Base-by-base conservation (phyloP, 2,329 filamentous ascomycete species). In the Calonectria honghensis region DNA sequence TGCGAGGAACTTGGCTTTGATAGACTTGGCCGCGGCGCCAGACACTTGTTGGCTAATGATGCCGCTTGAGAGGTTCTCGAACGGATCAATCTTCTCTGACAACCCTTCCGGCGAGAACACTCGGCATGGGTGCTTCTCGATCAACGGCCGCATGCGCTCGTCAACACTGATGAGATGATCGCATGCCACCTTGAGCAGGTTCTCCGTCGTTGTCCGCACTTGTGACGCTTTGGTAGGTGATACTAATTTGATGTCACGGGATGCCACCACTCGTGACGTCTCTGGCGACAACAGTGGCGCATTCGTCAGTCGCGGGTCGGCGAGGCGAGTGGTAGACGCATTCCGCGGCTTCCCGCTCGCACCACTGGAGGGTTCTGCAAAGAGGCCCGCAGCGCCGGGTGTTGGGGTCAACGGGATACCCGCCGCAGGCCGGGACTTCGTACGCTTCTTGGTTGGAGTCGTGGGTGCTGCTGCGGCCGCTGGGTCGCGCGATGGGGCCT, bases 1-100 rank as follows among this genome's bases (percentile, higher is more conserved):
- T 1, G 87, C 89, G 27, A 98, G 86, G 83, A 98, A 98, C 77
- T 95, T 96, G 65, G 90, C 91, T 84, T 96, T 96, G 86, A 99
- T 98, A 7, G 94, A 94, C 78, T 92, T 94, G 16, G 97, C 97
- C 0, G 97, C 97, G 7, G 96, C 95, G 24, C 96, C 96, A 0
- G 96, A 98, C 27, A 99, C 96, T 87, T 99, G 97, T 86, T 98
- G 97, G 68, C 95, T 96, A 80, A 98, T 98, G 82, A 99, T 98
- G 67, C 96, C 94, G 84, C 94, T 96, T 50, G 92, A 90, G 41
- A 99, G 89, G 72, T 92, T 93, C 79, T 94, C 93, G 82, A 98
- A 99, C 0, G 97, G 97, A 85, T 98, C 95, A 74, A 98, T 91
- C 77, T 92, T 89, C 84, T 98, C 95, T 35, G 93, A 91, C n/a